These are phyloP conservation scores for Aspergillus sp. DNA, from an alignment of 2,329 filamentous ascomycete species.

Conservation along the genomic window DNA sequence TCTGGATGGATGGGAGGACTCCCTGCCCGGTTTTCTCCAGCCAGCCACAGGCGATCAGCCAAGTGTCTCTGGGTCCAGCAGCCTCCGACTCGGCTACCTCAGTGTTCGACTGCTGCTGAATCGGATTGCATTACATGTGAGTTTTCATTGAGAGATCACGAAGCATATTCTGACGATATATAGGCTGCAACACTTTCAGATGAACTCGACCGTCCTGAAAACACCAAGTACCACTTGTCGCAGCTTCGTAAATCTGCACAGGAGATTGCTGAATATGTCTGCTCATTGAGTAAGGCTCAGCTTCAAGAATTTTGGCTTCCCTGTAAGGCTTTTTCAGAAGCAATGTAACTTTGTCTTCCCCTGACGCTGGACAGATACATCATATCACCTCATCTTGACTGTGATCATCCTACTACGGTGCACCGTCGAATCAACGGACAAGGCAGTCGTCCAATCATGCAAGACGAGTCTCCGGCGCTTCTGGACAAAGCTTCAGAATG, in stretches of 20 bases:
- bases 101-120: constrained; percentile 45
- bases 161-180: neutral
- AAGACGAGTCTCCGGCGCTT: constrained; percentile 9
- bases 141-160: neutral
- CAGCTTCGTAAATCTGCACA: constrained; percentile 22
- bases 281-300: constrained; percentile 17
- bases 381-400: constrained; percentile 28
- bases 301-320: constrained; percentile 28
- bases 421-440: constrained; percentile 14
- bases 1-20: constrained; percentile 45
- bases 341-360: neutral
- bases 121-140: constrained; percentile 33
- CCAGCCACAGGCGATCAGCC: constrained; percentile 29
- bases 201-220: constrained; percentile 21
- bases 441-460: constrained; percentile 11
- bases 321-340: constrained; percentile 16
- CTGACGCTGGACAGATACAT: constrained; percentile 18
- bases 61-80: constrained; percentile 44
- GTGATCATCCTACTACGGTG: constrained; percentile 17
- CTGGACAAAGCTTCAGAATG: constrained; percentile 12
- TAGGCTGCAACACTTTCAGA: constrained; percentile 29
- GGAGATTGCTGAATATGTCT: constrained; percentile 21
- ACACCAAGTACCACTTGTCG: constrained; percentile 17
- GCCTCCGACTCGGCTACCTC: constrained; percentile 49
- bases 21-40: constrained; percentile 23